phyloP scores from a whole-genome alignment of 371 early-diverging fungal species.

The Dichotomocladium elegans region DNA sequence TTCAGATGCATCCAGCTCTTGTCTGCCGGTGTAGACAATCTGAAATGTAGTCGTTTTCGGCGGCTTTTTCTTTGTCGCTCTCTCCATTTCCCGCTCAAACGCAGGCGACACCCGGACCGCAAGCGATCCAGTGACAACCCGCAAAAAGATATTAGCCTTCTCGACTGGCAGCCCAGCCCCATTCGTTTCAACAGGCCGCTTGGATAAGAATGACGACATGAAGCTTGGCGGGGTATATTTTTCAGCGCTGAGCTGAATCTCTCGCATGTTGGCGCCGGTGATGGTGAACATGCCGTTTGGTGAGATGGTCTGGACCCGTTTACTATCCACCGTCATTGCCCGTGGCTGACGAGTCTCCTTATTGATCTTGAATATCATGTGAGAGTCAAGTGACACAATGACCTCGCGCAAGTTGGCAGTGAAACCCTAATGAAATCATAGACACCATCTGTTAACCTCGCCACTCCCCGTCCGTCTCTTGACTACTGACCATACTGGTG shows the following conservation, averaged over 20 bases:
- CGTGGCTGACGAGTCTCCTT: constrained; percentile 66
- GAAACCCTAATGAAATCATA: constrained; percentile 50
- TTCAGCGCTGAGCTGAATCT: constrained; percentile 73
- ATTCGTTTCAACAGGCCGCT: background rate
- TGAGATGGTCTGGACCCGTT: constrained; percentile 47
- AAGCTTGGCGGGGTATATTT: constrained; percentile 36
- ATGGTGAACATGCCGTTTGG: constrained; percentile 73
- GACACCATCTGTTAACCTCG: background rate
- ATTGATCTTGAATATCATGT: constrained; percentile 52
- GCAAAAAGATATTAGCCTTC: constrained; percentile 65
- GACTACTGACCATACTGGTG: constrained; percentile 60
- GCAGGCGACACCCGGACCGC: constrained; percentile 51
- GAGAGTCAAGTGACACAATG: constrained; percentile 61
- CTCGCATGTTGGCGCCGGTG: constrained; percentile 49
- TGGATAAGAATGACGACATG: constrained; percentile 22
- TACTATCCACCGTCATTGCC: constrained; percentile 52
- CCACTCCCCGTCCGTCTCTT: background rate
- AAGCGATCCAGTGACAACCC: constrained; percentile 66
- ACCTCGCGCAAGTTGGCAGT: constrained; percentile 72
- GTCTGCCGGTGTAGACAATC: constrained; percentile 68
- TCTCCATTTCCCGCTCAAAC: constrained; percentile 77
- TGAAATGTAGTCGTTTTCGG: constrained; percentile 73
- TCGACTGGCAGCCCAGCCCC: constrained; percentile 26
- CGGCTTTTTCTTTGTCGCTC: constrained; percentile 87
- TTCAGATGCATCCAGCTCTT: constrained; percentile 75